Percentiles rank a stretch among this genome's conserved stretches.
Conservation (phyloP, 2,329 filamentous ascomycete genomes). For the Ascosphaera pollenicola region DNA sequence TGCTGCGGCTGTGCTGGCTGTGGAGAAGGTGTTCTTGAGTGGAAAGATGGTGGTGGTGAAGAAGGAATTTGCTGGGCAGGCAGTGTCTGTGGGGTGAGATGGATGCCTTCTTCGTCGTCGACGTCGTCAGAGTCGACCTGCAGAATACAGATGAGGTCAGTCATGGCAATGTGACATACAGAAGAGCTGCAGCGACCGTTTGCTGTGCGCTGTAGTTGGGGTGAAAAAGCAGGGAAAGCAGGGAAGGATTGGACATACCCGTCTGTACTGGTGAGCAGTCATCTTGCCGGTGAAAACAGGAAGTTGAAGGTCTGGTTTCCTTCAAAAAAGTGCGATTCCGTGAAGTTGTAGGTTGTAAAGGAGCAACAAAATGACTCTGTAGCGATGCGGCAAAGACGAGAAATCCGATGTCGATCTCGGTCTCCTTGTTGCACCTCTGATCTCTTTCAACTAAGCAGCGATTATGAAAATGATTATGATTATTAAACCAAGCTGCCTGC, state of each 20-base stretch:
- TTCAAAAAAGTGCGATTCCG: no score
- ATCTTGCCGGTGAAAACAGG: no score
- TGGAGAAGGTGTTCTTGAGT: conserved; percentile 56
- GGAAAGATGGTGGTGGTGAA: conserved; percentile 53
- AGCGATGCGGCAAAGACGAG: no score
- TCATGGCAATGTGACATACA: not conserved
- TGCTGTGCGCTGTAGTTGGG: conserved; percentile 1
- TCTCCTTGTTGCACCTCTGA: no score
- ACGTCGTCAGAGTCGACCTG: conserved; percentile 24
- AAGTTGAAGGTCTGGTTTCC: no score
- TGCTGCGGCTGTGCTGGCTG: conserved; percentile 18
- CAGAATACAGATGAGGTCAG: conserved; percentile 4
- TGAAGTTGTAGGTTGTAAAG: no score
- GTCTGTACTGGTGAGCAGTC: conserved; percentile 27
- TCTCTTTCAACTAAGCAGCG: no score
- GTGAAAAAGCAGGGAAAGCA: conserved; percentile 1
- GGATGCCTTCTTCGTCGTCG: conserved; percentile 14
- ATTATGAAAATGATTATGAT: no score
- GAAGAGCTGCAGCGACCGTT: not conserved
- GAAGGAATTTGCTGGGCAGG: conserved; percentile 13
- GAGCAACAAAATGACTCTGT: no score
- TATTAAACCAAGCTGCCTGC: no score
- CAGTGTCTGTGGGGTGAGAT: conserved; percentile 11
- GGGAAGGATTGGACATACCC: conserved; percentile 16
- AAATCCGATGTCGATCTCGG: no score